A percentile compares a stretch with the other conserved stretches of the same genome.
phyloP scores from a whole-genome alignment of 371 early-diverging fungal species.

The Cokeromyces recurvatus region DNA sequence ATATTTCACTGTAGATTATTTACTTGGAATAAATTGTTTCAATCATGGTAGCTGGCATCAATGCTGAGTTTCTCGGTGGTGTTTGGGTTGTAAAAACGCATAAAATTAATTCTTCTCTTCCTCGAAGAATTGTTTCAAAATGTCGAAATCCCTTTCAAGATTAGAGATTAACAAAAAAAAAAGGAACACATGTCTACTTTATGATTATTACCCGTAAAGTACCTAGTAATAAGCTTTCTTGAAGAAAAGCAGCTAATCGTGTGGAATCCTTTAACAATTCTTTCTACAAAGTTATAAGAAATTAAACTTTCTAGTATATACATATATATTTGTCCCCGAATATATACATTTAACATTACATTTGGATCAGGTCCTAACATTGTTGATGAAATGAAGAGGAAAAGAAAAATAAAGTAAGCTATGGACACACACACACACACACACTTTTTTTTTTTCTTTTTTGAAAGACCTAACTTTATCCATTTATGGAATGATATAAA shows the following conservation, averaged over 20 bases:
- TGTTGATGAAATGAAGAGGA: neutral
- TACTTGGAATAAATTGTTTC: slow-evolving; percentile 19
- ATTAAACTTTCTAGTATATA: neutral
- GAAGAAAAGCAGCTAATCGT: slow-evolving; percentile 46
- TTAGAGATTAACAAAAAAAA: neutral
- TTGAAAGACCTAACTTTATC: no score
- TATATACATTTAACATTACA: slow-evolving; percentile 1
- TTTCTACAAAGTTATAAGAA: neutral
- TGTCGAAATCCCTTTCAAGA: slow-evolving; percentile 59
- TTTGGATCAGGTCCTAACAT: slow-evolving; percentile 17
- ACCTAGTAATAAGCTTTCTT: slow-evolving; percentile 48
- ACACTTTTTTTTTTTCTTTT: neutral
- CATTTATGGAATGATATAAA: no score
- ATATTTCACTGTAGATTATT: neutral
- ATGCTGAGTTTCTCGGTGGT: slow-evolving; percentile 9
- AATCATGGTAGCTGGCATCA: slow-evolving; percentile 12
- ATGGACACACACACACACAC: neutral
- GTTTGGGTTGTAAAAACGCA: slow-evolving; percentile 42
- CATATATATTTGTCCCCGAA: no score
- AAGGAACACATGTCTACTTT: neutral
- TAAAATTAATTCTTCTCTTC: slow-evolving; percentile 71
- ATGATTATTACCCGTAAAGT: slow-evolving; percentile 12
- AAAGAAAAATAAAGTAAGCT: neutral
- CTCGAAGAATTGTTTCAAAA: slow-evolving; percentile 69
- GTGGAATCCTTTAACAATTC: slow-evolving; percentile 11